These are phyloP conservation scores for Leccinum boreale DNA, from an alignment of 768 basidiomycete genomes.

Conservation along the genomic window DNA sequence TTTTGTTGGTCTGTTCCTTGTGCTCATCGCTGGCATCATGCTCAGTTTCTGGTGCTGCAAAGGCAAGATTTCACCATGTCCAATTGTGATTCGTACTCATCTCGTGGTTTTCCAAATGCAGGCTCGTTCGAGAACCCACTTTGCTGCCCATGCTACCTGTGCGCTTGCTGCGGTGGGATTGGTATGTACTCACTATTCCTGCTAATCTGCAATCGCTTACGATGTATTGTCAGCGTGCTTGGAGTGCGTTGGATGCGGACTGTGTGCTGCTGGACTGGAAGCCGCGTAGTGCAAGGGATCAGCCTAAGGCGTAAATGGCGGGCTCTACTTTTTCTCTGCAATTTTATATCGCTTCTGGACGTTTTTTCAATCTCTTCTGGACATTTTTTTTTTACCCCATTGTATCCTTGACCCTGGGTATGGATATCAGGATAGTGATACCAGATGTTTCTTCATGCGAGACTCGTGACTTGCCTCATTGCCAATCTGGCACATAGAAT, in stretches of 20 bases:
- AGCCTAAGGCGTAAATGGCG: background rate
- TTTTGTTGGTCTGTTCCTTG: conserved; percentile 60
- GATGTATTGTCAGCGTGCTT: conserved; percentile 46
- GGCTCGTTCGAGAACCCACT: conserved; percentile 59
- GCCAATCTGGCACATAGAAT: background rate
- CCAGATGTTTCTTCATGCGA: background rate
- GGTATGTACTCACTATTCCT: conserved; percentile 36
- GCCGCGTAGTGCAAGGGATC: conserved; percentile 5
- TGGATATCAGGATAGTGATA: background rate
- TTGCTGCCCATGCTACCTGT: conserved; percentile 70
- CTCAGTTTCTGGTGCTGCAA: conserved; percentile 65
- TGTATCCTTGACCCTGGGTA: background rate
- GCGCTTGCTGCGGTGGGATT: conserved; percentile 69
- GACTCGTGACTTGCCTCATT: background rate
- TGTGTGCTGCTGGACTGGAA: conserved; percentile 52
- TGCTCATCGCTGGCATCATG: conserved; percentile 52
- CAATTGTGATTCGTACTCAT: background rate
- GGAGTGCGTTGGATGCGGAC: conserved; percentile 67
- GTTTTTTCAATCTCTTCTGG: no score
- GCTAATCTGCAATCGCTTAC: conserved; percentile 2
- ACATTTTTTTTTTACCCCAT: background rate
- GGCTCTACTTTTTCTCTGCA: background rate
- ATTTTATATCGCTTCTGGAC: background rate
- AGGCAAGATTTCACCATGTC: conserved; percentile 32
- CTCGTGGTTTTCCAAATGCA: conserved; percentile 16